phyloP scores from a whole-genome alignment of 108 stramenopile species.

The Skeletonema grethae region DNA sequence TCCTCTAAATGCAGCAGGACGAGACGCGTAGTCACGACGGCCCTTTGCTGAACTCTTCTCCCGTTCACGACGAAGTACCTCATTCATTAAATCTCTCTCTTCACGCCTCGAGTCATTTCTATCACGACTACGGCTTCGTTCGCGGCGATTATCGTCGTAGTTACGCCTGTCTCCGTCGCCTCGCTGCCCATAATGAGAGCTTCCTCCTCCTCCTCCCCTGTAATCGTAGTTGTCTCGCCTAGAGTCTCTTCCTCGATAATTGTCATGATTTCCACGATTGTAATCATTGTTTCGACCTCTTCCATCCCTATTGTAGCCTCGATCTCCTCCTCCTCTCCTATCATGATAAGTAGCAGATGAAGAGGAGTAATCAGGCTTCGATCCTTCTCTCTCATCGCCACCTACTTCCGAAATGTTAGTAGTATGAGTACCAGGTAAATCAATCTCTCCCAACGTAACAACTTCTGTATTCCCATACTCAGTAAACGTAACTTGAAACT shows the following conservation, averaged over 20 bases:
- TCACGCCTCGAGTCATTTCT: constrained; percentile 27
- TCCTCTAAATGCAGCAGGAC: constrained; percentile 54
- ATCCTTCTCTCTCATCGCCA: neutral
- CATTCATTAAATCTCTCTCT: constrained; percentile 67
- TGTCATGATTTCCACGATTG: constrained; percentile 14
- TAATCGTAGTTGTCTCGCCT: constrained; percentile 20
- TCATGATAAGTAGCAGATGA: neutral
- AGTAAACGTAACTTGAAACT: constrained; percentile 93
- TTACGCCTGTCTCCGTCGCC: constrained; percentile 12
- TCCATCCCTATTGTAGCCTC: constrained; percentile 18
- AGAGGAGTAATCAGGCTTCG: neutral
- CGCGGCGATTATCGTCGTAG: constrained; percentile 24
- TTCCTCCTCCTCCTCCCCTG: constrained; percentile 23
- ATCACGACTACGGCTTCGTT: constrained; percentile 56
- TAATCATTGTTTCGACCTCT: constrained; percentile 18
- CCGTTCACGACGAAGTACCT: constrained; percentile 72
- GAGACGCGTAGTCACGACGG: constrained; percentile 47
- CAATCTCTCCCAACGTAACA: constrained; percentile 90
- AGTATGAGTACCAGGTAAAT: constrained; percentile 48
- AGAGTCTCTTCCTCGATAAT: constrained; percentile 12
- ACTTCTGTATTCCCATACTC: constrained; percentile 95
- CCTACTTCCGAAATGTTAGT: neutral
- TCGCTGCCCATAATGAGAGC: constrained; percentile 3
- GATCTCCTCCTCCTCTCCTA: constrained; percentile 7
- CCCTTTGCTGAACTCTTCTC: constrained; percentile 64